phyloP scores from a whole-genome alignment of 2,329 filamentous ascomycete genomes.

The Fusarium sp. region DNA sequence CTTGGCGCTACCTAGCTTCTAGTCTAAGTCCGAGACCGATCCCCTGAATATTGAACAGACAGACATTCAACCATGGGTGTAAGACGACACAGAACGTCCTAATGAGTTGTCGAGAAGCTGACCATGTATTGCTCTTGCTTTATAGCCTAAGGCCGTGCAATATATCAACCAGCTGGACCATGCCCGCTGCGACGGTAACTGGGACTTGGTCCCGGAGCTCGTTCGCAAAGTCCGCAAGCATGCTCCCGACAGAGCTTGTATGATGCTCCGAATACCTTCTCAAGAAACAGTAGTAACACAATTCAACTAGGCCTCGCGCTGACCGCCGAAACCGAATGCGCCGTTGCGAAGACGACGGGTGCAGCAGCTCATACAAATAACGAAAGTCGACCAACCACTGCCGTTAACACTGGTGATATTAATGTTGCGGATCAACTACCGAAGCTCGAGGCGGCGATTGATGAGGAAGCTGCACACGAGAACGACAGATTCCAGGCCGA shows the following conservation, averaged over 20 bases:
- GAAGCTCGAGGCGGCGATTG: slow-evolving; percentile 67
- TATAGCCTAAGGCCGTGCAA: slow-evolving; percentile 77
- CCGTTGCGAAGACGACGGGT: slow-evolving; percentile 67
- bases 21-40: slow-evolving; percentile 38
- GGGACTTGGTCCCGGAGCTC: slow-evolving; percentile 87
- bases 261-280: slow-evolving; percentile 44
- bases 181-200: slow-evolving; percentile 88
- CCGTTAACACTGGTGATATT: slow-evolving; percentile 57
- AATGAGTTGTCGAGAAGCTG: slow-evolving; percentile 27
- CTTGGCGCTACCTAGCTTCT: slow-evolving; percentile 40
- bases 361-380: slow-evolving; percentile 36
- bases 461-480: slow-evolving; percentile 63
- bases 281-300: slow-evolving; percentile 22
- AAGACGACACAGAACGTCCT: slow-evolving; percentile 39
- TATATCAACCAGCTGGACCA: slow-evolving; percentile 87
- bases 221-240: slow-evolving; percentile 96
- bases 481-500: slow-evolving; percentile 81
- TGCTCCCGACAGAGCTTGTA: slow-evolving; percentile 87
- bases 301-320: slow-evolving; percentile 70
- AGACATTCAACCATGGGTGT: slow-evolving; percentile 54
- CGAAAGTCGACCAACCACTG: slow-evolving; percentile 56
- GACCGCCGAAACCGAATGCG: slow-evolving; percentile 76
- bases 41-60: slow-evolving; percentile 49
- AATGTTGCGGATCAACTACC: slow-evolving; percentile 60
- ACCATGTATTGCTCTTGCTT: slow-evolving; percentile 34